These are phyloP conservation scores for Biscogniauxia mediterranea DNA, from an alignment of 2,329 filamentous ascomycete genomes.

Conservation along the genomic window DNA sequence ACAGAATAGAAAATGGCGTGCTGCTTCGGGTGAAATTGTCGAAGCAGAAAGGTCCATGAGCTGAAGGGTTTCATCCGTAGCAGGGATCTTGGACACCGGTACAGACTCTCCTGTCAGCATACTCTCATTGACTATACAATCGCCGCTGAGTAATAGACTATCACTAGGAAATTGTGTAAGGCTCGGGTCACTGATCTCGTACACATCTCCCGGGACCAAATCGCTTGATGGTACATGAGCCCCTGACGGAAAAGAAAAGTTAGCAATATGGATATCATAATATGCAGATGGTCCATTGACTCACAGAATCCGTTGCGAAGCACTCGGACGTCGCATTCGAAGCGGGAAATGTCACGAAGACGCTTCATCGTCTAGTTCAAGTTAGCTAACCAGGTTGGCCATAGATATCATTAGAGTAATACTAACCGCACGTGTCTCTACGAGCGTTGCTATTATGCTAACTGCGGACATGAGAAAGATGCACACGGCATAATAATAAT, in stretches of 20 bases:
- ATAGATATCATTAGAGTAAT: background rate
- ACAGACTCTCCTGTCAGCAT: conserved; percentile 99
- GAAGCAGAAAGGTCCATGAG: conserved; percentile 76
- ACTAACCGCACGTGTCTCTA: conserved; percentile 81
- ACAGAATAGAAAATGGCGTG: conserved; percentile 87
- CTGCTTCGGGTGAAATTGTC: conserved; percentile 78
- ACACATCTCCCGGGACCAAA: conserved; percentile 91
- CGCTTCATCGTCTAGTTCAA: conserved; percentile 74
- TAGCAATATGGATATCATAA: conserved; percentile 22
- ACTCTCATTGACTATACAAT: conserved; percentile 98
- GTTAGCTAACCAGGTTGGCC: conserved; percentile 3
- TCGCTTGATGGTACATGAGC: conserved; percentile 82
- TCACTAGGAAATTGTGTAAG: conserved; percentile 88
- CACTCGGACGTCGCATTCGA: conserved; percentile 93
- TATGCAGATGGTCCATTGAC: conserved; percentile 26
- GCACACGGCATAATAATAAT: conserved; percentile 95
- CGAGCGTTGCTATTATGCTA: conserved; percentile 83
- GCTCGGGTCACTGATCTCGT: conserved; percentile 92
- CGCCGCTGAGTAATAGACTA: conserved; percentile 84
- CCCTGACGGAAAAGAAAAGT: conserved; percentile 48
- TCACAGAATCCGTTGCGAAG: conserved; percentile 90
- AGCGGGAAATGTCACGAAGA: conserved; percentile 85
- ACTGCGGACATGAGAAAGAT: conserved; percentile 94
- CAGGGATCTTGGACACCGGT: conserved; percentile 87
- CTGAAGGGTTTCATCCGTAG: conserved; percentile 75